Evolutionary conservation across 2,329 filamentous ascomycete species (phyloP).

Genomic region (Dactylellina parvicollis): DNA sequence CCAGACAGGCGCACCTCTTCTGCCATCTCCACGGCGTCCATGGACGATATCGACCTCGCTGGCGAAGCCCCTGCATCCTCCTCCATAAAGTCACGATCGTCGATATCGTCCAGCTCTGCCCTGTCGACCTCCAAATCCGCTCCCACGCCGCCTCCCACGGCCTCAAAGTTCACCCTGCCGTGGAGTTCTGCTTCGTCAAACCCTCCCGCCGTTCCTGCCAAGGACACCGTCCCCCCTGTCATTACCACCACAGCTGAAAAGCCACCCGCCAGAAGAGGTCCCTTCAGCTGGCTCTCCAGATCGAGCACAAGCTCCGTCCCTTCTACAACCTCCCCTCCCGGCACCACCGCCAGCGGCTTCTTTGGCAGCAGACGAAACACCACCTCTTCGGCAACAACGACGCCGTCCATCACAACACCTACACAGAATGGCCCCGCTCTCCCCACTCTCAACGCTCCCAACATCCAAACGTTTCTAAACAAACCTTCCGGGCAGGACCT

Average conservation of each 20-base stretch:
- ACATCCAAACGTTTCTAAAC: constrained; percentile 43
- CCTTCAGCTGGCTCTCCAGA: constrained; percentile 52
- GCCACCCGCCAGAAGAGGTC: constrained; percentile 38
- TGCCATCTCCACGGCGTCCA: constrained; percentile 67
- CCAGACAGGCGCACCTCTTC: constrained; percentile 62
- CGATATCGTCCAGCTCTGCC: constrained; percentile 70
- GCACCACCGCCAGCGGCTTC: constrained; percentile 56
- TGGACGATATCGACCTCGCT: constrained; percentile 65
- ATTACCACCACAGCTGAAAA: constrained; percentile 55
- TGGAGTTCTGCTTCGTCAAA: constrained; percentile 47
- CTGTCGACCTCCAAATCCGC: constrained; percentile 71
- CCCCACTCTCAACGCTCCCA: constrained; percentile 46
- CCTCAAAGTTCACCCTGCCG: constrained; percentile 57
- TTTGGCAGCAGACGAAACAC: constrained; percentile 60
- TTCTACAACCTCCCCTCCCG: constrained; percentile 48
- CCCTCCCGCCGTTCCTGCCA: constrained; percentile 43
- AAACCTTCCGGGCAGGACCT: constrained; percentile 52
- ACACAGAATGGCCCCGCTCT: constrained; percentile 62
- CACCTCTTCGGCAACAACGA: constrained; percentile 64
- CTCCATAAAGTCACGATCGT: constrained; percentile 59
- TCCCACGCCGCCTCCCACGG: constrained; percentile 59
- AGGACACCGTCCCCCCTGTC: constrained; percentile 56
- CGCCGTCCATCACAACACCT: constrained; percentile 74
- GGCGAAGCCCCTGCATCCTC: constrained; percentile 55
- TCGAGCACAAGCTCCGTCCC: constrained; percentile 52